Conservation (phyloP, 2,329 filamentous ascomycete genomes). For the Cyphellophora europaea region DNA sequence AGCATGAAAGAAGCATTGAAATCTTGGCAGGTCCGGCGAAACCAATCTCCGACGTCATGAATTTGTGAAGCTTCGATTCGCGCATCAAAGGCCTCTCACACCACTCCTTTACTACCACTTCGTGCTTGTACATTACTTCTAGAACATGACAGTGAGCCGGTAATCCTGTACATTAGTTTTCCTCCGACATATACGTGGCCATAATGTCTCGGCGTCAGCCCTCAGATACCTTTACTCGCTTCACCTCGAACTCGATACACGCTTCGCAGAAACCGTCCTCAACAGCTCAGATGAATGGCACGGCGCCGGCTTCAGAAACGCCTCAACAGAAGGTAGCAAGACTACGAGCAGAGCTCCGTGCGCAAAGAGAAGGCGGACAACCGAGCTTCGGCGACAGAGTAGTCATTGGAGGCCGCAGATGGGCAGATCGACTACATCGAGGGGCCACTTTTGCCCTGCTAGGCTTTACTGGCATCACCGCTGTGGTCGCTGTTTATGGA, state of each 20-base stretch:
- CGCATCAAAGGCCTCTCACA: too few relatives aligned
- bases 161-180: too few relatives aligned
- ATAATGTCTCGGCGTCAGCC: conserved; percentile 27
- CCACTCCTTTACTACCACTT: too few relatives aligned
- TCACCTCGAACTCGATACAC: conserved; percentile 41
- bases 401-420: conserved; percentile 43
- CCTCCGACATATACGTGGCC: too few relatives aligned
- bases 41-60: too few relatives aligned
- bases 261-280: conserved; percentile 31
- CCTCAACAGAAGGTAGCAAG: conserved; percentile 61
- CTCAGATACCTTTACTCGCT: conserved; percentile 38
- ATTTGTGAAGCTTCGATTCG: too few relatives aligned
- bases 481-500: conserved; percentile 54
- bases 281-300: conserved; percentile 9
- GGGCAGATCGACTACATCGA: conserved; percentile 54
- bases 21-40: too few relatives aligned
- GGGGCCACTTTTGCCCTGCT: conserved; percentile 52
- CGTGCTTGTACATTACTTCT: too few relatives aligned
- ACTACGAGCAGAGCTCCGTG: conserved; percentile 57
- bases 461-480: conserved; percentile 49
- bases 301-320: conserved; percentile 42
- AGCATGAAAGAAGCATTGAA: too few relatives aligned
- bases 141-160: too few relatives aligned
- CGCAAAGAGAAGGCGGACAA: conserved; percentile 52
- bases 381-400: conserved; percentile 47